Conservation (phyloP, 2,329 filamentous ascomycete species). For the Colletotrichum liriopes region DNA sequence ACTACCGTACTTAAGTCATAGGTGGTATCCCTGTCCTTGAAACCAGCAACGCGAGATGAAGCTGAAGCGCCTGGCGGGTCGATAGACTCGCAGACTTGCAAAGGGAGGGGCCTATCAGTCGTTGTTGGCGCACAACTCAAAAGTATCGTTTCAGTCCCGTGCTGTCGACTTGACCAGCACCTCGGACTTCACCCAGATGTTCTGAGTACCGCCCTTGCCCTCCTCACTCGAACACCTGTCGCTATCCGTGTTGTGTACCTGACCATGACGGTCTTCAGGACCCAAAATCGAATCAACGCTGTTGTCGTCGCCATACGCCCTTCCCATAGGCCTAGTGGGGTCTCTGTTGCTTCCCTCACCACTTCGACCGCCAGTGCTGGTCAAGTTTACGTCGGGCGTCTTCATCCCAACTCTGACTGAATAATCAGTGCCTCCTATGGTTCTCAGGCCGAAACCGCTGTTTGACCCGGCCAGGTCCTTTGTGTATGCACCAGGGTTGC, state of each 20-base stretch:
- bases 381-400: constrained; percentile 29
- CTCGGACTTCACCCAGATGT: constrained; percentile 38
- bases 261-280: constrained; percentile 2
- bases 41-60: too few species aligned
- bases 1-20: not conserved
- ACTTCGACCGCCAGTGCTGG: constrained; percentile 3
- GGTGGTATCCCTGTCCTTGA: not conserved
- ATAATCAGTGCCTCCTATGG: constrained; percentile 40
- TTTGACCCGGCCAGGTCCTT: constrained; percentile 31
- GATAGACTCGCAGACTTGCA: not conserved
- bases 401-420: constrained; percentile 33
- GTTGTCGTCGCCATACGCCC: constrained; percentile 26
- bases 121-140: not conserved
- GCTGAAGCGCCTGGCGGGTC: not conserved
- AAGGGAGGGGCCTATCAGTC: not conserved
- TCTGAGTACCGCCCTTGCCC: constrained; percentile 6
- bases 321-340: constrained; percentile 4
- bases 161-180: constrained; percentile 34
- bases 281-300: constrained; percentile 38
- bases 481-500: constrained; percentile 29
- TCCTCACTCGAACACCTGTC: constrained; percentile 20
- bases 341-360: constrained; percentile 6
- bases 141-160: not conserved
- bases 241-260: not conserved
- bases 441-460: constrained; percentile 26